These are phyloP conservation scores for Trichoderma asperellum DNA, from an alignment of 2,329 filamentous ascomycete species.

Conservation along the genomic window DNA sequence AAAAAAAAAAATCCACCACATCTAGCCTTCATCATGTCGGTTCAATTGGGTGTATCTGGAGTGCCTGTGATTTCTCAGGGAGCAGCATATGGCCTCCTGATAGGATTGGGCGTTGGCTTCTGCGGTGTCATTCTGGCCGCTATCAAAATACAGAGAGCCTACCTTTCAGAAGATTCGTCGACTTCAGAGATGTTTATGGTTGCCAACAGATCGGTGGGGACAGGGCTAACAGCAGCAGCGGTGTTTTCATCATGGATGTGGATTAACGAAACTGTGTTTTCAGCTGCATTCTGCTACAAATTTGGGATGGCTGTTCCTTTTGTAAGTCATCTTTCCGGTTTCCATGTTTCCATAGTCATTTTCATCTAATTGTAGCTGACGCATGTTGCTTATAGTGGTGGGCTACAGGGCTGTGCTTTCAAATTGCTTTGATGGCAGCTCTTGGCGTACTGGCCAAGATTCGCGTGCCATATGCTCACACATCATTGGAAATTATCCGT, in stretches of 20 bases:
- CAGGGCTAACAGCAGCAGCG: slow-evolving; percentile 16
- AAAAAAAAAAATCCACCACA: not conserved
- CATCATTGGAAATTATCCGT: slow-evolving; percentile 25
- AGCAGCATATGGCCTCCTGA: slow-evolving; percentile 25
- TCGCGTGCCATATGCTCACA: slow-evolving; percentile 23
- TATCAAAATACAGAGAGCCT: slow-evolving; percentile 20
- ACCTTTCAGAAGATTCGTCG: slow-evolving; percentile 21
- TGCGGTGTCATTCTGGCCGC: slow-evolving; percentile 20
- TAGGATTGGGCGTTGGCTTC: slow-evolving; percentile 19
- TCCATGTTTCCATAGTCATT: too few species aligned
- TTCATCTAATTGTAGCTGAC: not conserved
- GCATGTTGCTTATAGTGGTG: slow-evolving; percentile 14
- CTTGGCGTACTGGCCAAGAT: slow-evolving; percentile 24
- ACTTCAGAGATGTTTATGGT: slow-evolving; percentile 28
- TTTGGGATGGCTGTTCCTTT: slow-evolving; percentile 25
- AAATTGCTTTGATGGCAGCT: slow-evolving; percentile 26
- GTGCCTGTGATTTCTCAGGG: slow-evolving; percentile 24
- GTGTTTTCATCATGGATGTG: slow-evolving; percentile 28
- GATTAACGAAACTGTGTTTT: slow-evolving; percentile 25
- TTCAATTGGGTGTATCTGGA: slow-evolving; percentile 19
- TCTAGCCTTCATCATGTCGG: slow-evolving; percentile 8
- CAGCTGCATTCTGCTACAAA: slow-evolving; percentile 24
- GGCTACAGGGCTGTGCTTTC: slow-evolving; percentile 22
- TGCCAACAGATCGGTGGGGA: slow-evolving; percentile 23
- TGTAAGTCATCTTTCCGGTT: not conserved